Conservation (phyloP, 148 eudicot species). For the Salicornia ramosissima region DNA sequence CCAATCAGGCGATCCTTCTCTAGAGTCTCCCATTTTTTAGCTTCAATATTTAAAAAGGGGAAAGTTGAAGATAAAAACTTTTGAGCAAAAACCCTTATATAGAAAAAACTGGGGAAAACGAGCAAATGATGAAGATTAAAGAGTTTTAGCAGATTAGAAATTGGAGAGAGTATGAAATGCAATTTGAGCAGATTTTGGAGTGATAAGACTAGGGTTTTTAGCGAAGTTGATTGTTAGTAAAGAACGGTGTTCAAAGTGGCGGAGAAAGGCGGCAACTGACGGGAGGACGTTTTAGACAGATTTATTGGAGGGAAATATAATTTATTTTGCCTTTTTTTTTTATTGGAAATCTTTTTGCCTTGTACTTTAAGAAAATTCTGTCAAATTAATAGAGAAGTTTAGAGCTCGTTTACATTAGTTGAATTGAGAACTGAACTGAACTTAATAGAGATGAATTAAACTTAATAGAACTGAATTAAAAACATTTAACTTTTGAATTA, state of each 20-base stretch:
- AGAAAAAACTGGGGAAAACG: background rate
- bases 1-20: conserved; percentile 75
- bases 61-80: background rate
- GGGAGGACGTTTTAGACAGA: background rate
- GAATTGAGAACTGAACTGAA: too few species aligned
- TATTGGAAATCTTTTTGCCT: too few species aligned
- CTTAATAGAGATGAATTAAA: too few species aligned
- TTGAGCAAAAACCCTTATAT: background rate
- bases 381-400: too few species aligned
- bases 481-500: too few species aligned
- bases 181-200: background rate
- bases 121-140: background rate
- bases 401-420: too few species aligned
- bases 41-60: background rate
- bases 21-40: conserved; percentile 32
- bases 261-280: conserved; percentile 16
- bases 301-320: conserved; percentile 22
- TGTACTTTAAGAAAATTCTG: too few species aligned
- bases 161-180: background rate
- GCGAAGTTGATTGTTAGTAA: background rate
- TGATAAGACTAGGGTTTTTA: background rate
- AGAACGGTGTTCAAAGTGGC: conserved; percentile 7
- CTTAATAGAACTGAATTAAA: too few species aligned
- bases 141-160: background rate
- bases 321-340: too few species aligned